phyloP scores from a whole-genome alignment of 2,329 filamentous ascomycete genomes.

The Dactylellina parvicollis region DNA sequence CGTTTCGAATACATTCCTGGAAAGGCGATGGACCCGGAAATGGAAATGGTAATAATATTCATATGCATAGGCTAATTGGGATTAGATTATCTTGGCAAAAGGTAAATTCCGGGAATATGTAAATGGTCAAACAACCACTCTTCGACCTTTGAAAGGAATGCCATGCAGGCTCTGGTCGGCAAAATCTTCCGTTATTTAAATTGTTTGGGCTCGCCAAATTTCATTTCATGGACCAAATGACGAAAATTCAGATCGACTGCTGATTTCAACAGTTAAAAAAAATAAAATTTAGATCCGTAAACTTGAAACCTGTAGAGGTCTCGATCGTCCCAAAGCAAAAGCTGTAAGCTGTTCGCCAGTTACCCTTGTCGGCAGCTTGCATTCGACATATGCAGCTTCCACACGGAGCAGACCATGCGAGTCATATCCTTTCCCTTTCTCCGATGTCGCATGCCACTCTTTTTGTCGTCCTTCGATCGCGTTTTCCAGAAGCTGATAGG shows the following conservation, averaged over 20 bases:
- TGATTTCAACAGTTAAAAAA: no score
- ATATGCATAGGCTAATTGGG: slow-evolving; percentile 7
- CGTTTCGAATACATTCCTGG: neutral
- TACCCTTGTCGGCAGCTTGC: neutral
- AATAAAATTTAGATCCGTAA: neutral
- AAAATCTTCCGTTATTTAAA: no score
- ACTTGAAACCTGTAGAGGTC: neutral
- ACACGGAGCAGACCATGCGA: neutral
- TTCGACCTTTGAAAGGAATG: neutral
- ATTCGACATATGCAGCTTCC: neutral
- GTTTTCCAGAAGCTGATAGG: neutral
- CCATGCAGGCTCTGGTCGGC: no score
- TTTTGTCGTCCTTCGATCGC: neutral
- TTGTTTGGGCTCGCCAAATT: no score
- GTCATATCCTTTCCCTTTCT: slow-evolving; percentile 4
- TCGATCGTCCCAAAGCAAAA: neutral
- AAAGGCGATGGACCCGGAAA: neutral
- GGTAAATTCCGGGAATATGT: neutral
- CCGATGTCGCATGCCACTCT: slow-evolving; percentile 4
- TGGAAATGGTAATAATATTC: neutral
- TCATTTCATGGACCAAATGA: no score
- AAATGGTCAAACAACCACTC: neutral
- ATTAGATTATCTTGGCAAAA: neutral
- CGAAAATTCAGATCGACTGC: no score
- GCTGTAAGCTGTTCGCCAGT: neutral